Conservation (phyloP, 2,329 filamentous ascomycete genomes). For the Ophiostoma ips region DNA sequence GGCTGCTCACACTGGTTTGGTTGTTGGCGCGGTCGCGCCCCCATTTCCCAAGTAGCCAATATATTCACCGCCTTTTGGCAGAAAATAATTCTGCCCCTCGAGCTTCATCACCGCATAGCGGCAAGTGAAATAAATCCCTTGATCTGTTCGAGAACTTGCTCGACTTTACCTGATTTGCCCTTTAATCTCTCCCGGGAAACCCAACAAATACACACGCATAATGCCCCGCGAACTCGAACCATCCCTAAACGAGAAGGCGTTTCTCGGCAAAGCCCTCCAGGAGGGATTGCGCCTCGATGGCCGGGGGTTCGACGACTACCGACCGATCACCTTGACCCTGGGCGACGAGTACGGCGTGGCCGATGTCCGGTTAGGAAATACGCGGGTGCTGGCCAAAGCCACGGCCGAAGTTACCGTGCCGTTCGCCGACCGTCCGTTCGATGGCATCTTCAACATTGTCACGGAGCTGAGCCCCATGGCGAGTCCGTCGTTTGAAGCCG, state of each 20-base stretch:
- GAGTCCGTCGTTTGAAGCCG: slow-evolving; percentile 77
- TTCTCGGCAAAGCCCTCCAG: slow-evolving; percentile 69
- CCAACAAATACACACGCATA: slow-evolving; percentile 15
- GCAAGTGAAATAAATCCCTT: too few species aligned
- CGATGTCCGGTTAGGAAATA: slow-evolving; percentile 80
- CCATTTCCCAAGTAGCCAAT: neutral
- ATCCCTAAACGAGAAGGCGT: slow-evolving; percentile 76
- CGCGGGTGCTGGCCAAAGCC: slow-evolving; percentile 71
- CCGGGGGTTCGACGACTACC: slow-evolving; percentile 66
- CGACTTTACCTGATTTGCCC: too few species aligned
- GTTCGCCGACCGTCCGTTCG: slow-evolving; percentile 78
- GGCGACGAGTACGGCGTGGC: slow-evolving; percentile 84
- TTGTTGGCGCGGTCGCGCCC: neutral
- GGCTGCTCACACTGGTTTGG: too few species aligned
- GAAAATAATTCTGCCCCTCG: slow-evolving; percentile 11
- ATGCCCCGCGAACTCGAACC: slow-evolving; percentile 93
- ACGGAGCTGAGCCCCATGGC: slow-evolving; percentile 89
- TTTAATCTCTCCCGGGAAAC: too few species aligned
- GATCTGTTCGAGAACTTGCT: neutral
- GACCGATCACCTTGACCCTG: slow-evolving; percentile 64
- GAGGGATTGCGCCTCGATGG: slow-evolving; percentile 75
- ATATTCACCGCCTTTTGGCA: slow-evolving; percentile 17
- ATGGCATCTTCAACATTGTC: slow-evolving; percentile 85
- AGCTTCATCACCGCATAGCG: neutral
- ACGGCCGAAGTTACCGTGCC: slow-evolving; percentile 81